Percentiles rank a stretch among this genome's conserved stretches.
phyloP scores from a whole-genome alignment of 352 stramenopile genomes.

The Phytophthora pistaciae region DNA sequence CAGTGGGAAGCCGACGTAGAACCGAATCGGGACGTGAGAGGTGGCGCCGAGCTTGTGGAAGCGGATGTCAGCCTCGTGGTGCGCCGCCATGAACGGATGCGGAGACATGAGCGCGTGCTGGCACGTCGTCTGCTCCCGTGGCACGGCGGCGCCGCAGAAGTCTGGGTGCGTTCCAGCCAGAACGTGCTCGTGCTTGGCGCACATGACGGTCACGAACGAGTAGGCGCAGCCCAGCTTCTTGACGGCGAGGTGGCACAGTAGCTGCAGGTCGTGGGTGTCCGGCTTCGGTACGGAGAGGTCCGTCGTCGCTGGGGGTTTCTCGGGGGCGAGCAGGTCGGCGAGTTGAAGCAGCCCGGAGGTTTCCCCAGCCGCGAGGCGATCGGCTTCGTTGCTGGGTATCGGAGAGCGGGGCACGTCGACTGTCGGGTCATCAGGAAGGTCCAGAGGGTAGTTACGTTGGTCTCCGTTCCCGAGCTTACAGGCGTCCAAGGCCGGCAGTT shows the following conservation, averaged over 20 bases:
- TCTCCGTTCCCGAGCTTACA: conserved; percentile 9
- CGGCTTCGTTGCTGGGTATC: conserved; percentile 22
- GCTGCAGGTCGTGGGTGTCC: conserved; percentile 48
- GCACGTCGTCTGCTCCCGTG: conserved; percentile 62
- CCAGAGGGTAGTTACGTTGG: conserved; percentile 8
- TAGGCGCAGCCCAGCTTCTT: conserved; percentile 49
- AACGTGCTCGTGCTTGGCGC: conserved; percentile 42
- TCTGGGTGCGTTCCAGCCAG: conserved; percentile 36
- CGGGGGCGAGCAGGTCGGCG: neutral
- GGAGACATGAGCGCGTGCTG: conserved; percentile 62
- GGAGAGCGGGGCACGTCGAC: conserved; percentile 10
- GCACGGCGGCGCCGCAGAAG: conserved; percentile 32
- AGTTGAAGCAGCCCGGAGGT: neutral
- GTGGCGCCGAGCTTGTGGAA: conserved; percentile 47
- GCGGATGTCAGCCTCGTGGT: conserved; percentile 66
- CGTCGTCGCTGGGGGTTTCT: neutral
- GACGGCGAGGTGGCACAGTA: conserved; percentile 51
- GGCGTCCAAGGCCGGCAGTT: conserved; percentile 3
- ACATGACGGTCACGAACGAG: conserved; percentile 56
- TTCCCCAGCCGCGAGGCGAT: conserved; percentile 13
- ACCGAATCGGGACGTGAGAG: conserved; percentile 42
- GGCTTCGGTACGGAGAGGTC: conserved; percentile 14
- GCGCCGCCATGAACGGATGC: conserved; percentile 55
- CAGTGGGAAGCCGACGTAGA: conserved; percentile 75
- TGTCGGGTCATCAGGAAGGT: conserved; percentile 11